Evolutionary conservation across 2,329 filamentous ascomycete genomes (phyloP).

Genomic region (Didymella segeticola): DNA sequence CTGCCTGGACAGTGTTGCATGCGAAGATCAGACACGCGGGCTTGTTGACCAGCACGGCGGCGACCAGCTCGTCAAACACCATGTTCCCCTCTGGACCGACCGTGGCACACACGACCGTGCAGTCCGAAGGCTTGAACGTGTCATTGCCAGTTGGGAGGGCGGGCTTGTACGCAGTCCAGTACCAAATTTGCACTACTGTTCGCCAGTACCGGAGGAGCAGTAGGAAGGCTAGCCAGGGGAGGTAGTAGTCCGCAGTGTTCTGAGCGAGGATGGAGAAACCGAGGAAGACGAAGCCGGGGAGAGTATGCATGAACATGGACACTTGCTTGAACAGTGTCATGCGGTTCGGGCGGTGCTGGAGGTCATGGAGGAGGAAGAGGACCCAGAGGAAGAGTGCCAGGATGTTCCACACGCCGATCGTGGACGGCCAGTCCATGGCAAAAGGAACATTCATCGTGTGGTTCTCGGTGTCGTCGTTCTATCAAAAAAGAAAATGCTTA

Average conservation of each 20-base stretch:
- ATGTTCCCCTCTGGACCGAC: slow-evolving; percentile 21
- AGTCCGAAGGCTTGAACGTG: slow-evolving; percentile 11
- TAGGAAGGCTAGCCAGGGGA: slow-evolving; percentile 22
- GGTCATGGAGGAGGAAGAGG: slow-evolving; percentile 16
- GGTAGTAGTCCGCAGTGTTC: not conserved
- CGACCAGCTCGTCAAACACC: slow-evolving; percentile 16
- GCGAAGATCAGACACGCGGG: slow-evolving; percentile 28
- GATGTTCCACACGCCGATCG: not conserved
- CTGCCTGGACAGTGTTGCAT: slow-evolving; percentile 12
- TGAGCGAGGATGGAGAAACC: slow-evolving; percentile 8
- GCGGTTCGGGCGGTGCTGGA: not conserved
- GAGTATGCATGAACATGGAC: slow-evolving; percentile 19
- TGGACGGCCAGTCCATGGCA: not conserved
- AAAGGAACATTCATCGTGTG: not conserved
- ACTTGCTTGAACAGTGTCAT: not conserved
- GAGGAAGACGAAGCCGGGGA: slow-evolving; percentile 17
- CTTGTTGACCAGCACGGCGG: slow-evolving; percentile 20
- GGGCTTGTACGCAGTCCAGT: slow-evolving; percentile 26
- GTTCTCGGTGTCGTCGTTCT: too few relatives aligned
- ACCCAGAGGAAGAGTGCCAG: slow-evolving; percentile 1
- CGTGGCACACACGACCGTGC: slow-evolving; percentile 31
- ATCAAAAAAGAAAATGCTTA: not conserved
- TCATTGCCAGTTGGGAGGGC: not conserved
- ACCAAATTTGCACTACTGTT: slow-evolving; percentile 22
- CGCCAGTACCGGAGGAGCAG: slow-evolving; percentile 32